Base-by-base conservation (phyloP, 1,139 yeast species). In the Pichia sp. region DNA sequence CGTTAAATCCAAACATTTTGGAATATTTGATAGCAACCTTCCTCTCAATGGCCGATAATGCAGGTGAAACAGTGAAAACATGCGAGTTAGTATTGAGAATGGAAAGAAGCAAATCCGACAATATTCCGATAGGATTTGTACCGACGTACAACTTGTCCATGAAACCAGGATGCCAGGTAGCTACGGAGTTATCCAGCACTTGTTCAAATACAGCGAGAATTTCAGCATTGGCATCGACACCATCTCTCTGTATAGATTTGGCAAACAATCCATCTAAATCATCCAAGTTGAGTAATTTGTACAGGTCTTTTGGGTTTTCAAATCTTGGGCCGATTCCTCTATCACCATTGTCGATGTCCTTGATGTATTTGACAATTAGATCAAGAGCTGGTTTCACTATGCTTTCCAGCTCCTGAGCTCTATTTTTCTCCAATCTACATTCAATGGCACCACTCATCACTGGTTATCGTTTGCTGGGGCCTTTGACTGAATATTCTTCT, bases 91-190 rank as follows among this genome's bases (percentile, higher is more conserved):
- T 85, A 60, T 85, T 85, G 41, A 85, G 64, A 12, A 81, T 63
- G 28, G 86, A 76, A 39, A 85, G 63, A 7, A 85, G 58, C 36
- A 85, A 47, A 55, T 85, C 95, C 2, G 86, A 68, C 6, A 85
- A 68, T 7, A 85, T 75, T 3, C 95, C 95, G 33, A 83, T 79
- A 2, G 94, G 91, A 55, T 84, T 84, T 28, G 85, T 83, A 21
- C 86, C 74, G 0, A 94, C 94, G 51, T 84, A 85, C 41, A 85
- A 63, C 57, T 85, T 85, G 56, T 85, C 95, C 62, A 85, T 60
- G 50, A 85, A 85, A 2, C 94, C 94, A 0, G 84, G 81, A 51
- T 80, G 82, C 94, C 94, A 85, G 1, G 94, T 85, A 40, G 79
- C 83, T 27, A 83, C 87, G 0, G 93, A 80, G 51, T 78, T 72